phyloP scores from a whole-genome alignment of 306 rosid genomes.

The Sicyos edulis region DNA sequence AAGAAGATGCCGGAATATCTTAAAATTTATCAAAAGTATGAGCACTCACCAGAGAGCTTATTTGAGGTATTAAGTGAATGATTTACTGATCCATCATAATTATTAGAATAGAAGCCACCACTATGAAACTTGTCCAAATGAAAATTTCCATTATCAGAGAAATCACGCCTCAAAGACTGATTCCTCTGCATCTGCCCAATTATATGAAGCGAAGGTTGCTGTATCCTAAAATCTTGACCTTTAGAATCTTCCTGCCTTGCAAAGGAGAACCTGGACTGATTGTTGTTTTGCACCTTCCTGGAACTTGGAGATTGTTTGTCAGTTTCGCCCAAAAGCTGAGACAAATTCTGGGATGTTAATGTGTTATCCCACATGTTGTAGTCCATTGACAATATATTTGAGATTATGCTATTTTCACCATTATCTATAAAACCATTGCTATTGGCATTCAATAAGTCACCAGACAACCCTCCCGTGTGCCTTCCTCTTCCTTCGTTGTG shows the following conservation, averaged over 20 bases:
- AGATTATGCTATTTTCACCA: constrained; percentile 86
- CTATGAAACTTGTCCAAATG: constrained; percentile 41
- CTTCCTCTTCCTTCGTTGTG: constrained; percentile 41
- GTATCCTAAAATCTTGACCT: constrained; percentile 41
- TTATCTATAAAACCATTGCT: constrained; percentile 40
- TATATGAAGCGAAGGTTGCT: constrained; percentile 35
- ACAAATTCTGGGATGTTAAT: constrained; percentile 51
- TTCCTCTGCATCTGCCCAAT: constrained; percentile 39
- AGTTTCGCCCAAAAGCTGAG: constrained; percentile 51
- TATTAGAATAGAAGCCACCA: constrained; percentile 43
- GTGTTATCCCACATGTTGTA: constrained; percentile 67
- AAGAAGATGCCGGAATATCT: neutral
- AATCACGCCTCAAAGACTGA: constrained; percentile 40
- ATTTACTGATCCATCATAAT: constrained; percentile 47
- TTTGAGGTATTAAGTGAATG: constrained; percentile 35
- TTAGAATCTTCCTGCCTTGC: constrained; percentile 75
- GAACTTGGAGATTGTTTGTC: constrained; percentile 54
- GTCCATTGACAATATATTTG: constrained; percentile 80
- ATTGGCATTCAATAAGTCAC: constrained; percentile 40
- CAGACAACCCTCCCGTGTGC: constrained; percentile 34
- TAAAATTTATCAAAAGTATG: neutral
- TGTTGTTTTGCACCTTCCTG: constrained; percentile 62
- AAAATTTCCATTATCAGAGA: constrained; percentile 44
- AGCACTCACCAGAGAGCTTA: constrained; percentile 57
- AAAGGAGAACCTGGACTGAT: constrained; percentile 82